A percentile compares a stretch with the other conserved stretches of the same genome.
These are phyloP conservation scores for Barnettozyma populi DNA, from an alignment of 805 yeast genomes.

Conservation along the genomic window DNA sequence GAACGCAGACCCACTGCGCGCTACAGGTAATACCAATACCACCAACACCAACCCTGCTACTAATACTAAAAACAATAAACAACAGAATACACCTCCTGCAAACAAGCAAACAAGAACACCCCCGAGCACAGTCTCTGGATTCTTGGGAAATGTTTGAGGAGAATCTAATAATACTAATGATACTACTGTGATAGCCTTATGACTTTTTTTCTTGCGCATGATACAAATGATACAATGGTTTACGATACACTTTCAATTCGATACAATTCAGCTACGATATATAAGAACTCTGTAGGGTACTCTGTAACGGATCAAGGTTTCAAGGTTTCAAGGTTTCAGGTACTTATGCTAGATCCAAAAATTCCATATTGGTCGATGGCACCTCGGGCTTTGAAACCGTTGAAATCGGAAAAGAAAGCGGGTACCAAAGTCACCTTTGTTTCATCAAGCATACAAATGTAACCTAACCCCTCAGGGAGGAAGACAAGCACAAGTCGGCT, in stretches of 20 bases:
- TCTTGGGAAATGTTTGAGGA: not conserved
- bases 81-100: not conserved
- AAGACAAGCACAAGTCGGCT: too few relatives aligned
- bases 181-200: not conserved
- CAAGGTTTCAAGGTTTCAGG: too few relatives aligned
- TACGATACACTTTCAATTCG: not conserved
- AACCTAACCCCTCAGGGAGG: too few relatives aligned
- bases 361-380: too few relatives aligned
- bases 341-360: too few relatives aligned
- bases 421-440: too few relatives aligned
- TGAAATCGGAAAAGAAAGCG: too few relatives aligned
- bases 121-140: slow-evolving; percentile 7
- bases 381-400: too few relatives aligned
- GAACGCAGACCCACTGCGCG: not conserved
- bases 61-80: not conserved
- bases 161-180: not conserved
- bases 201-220: not conserved
- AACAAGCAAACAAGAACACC: not conserved
- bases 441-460: too few relatives aligned
- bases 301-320: too few relatives aligned
- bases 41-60: not conserved
- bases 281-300: too few relatives aligned
- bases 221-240: not conserved
- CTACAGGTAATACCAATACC: too few relatives aligned
- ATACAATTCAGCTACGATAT: not conserved